Percentiles rank a stretch among this genome's conserved stretches.
Evolutionary conservation across 2,329 filamentous ascomycete genomes (phyloP).

Genomic region (Thermochaetoides dissita): DNA sequence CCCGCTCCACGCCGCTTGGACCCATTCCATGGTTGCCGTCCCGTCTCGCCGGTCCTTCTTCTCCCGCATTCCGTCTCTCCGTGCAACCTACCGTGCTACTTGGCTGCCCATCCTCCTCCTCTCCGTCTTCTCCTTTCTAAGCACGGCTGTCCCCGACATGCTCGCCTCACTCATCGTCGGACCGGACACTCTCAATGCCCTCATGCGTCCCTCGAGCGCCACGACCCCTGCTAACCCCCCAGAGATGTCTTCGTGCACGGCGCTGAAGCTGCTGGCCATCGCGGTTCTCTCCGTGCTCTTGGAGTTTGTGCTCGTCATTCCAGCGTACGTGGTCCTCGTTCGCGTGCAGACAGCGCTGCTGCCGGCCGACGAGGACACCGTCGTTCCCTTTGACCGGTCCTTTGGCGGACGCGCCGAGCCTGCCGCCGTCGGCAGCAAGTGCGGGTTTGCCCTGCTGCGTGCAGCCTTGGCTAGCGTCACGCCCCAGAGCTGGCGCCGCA

Average conservation of each 20-base stretch:
- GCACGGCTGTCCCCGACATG: slow-evolving; percentile 31
- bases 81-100: slow-evolving; percentile 52
- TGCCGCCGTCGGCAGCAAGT: slow-evolving; percentile 54
- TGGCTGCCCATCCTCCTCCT: slow-evolving; percentile 51
- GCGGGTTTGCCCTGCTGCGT: slow-evolving; percentile 52
- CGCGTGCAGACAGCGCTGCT: slow-evolving; percentile 82
- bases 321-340: slow-evolving; percentile 60
- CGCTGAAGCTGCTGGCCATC: not conserved
- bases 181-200: too few species aligned
- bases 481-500: slow-evolving; percentile 54
- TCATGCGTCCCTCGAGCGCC: slow-evolving; percentile 18
- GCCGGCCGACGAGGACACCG: slow-evolving; percentile 64
- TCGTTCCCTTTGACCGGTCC: slow-evolving; percentile 80
- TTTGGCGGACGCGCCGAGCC: slow-evolving; percentile 66
- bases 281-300: slow-evolving; percentile 31
- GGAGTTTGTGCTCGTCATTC: slow-evolving; percentile 53
- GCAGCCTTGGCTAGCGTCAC: slow-evolving; percentile 74
- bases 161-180: slow-evolving; percentile 31
- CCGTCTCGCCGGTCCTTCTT: slow-evolving; percentile 47
- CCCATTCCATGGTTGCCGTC: slow-evolving; percentile 69
- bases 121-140: slow-evolving; percentile 42
- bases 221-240: slow-evolving; percentile 18
- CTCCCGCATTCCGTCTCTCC: slow-evolving; percentile 53
- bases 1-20: slow-evolving; percentile 64
- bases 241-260: too few species aligned